These are phyloP conservation scores for Pythium diclinum DNA, from an alignment of 352 stramenopile genomes.

Conservation along the genomic window DNA sequence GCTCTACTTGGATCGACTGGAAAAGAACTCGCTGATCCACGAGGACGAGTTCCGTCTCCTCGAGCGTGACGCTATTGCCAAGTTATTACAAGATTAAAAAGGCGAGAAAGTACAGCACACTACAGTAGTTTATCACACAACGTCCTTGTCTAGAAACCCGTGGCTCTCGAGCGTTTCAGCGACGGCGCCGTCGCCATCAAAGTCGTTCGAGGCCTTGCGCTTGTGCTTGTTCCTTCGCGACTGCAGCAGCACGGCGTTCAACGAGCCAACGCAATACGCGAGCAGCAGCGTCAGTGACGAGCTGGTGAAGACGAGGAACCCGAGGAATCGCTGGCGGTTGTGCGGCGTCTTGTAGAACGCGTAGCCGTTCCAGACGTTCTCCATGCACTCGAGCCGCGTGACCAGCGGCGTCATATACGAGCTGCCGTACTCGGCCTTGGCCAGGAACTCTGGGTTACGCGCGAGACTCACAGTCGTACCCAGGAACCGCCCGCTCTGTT, in stretches of 20 bases:
- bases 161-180: constrained; percentile 18
- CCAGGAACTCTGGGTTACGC: constrained; percentile 55
- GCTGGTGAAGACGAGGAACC: constrained; percentile 28
- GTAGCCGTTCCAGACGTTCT: constrained; percentile 77
- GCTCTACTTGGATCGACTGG: constrained; percentile 73
- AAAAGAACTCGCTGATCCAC: constrained; percentile 70
- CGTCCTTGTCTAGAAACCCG: constrained; percentile 23
- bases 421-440: constrained; percentile 58
- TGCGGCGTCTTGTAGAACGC: constrained; percentile 57
- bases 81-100: constrained; percentile 48
- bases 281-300: constrained; percentile 27
- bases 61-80: constrained; percentile 54
- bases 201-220: constrained; percentile 3
- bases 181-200: not conserved
- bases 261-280: constrained; percentile 7
- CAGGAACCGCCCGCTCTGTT: constrained; percentile 46
- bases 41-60: constrained; percentile 78
- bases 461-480: constrained; percentile 51
- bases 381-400: constrained; percentile 75
- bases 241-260: constrained; percentile 11
- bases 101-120: too few species aligned
- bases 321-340: constrained; percentile 24
- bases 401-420: constrained; percentile 71
- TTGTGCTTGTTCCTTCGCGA: constrained; percentile 17
- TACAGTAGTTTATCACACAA: constrained; percentile 17